Percentiles rank a stretch among this genome's conserved stretches.
Evolutionary conservation across 495 filamentous ascomycete species (phyloP).

Genomic region (Trichocladium antarcticum): DNA sequence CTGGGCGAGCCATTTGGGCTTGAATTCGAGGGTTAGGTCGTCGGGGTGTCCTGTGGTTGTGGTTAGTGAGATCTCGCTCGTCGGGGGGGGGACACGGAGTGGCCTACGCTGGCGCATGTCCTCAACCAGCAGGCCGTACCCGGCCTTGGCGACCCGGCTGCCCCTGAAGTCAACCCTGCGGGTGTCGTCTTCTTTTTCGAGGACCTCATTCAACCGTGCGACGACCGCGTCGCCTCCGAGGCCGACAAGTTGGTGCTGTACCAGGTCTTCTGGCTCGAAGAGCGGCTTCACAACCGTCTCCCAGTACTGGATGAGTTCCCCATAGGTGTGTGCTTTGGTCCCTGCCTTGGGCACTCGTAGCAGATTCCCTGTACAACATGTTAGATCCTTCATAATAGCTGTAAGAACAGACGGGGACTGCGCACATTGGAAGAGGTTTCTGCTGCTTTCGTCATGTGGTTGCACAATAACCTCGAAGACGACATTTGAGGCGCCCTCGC

Average conservation of each 20-base stretch:
- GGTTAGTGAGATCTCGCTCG: background rate
- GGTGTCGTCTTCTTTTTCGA: conserved; percentile 32
- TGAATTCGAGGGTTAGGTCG: conserved; percentile 61
- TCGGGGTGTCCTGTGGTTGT: conserved; percentile 16
- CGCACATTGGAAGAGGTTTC: conserved; percentile 15
- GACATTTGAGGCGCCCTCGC: conserved; percentile 61
- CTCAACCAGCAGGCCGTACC: conserved; percentile 62
- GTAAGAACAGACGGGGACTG: background rate
- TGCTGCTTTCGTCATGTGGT: conserved; percentile 10
- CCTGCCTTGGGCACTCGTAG: conserved; percentile 57
- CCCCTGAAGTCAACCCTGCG: conserved; percentile 41
- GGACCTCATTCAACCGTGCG: conserved; percentile 39
- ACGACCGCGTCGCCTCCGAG: conserved; percentile 30
- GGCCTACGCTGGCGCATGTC: conserved; percentile 54
- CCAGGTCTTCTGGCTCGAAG: conserved; percentile 46
- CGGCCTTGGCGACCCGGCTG: conserved; percentile 47
- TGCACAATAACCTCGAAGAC: conserved; percentile 49
- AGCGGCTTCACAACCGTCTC: conserved; percentile 46
- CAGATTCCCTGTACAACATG: conserved; percentile 36
- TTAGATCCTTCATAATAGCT: background rate
- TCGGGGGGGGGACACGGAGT: background rate
- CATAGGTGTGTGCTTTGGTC: conserved; percentile 42
- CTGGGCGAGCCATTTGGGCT: conserved; percentile 88
- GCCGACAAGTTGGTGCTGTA: conserved; percentile 48
- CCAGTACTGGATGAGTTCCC: conserved; percentile 47